Evolutionary conservation across 2,329 filamentous ascomycete genomes (phyloP).

Genomic region (Alternaria triticimaculans): DNA sequence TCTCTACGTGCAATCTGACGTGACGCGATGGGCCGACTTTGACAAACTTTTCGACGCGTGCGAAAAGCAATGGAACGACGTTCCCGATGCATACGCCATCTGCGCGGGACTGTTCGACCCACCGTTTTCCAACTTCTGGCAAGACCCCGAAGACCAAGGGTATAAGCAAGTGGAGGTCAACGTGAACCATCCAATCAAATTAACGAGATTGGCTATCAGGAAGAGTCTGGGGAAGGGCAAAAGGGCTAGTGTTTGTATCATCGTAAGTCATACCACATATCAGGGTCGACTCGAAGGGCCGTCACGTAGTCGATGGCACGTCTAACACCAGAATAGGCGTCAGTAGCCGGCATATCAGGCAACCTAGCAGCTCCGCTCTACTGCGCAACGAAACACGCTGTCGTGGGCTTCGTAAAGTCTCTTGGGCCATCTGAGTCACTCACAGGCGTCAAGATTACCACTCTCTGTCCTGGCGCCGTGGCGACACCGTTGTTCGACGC

Average conservation of each 20-base stretch:
- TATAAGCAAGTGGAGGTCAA: constrained; percentile 41
- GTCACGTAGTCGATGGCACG: neutral
- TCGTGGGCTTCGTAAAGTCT: constrained; percentile 42
- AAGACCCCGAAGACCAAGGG: constrained; percentile 35
- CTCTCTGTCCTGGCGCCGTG: constrained; percentile 36
- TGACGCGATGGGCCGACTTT: constrained; percentile 37
- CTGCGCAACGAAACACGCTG: constrained; percentile 41
- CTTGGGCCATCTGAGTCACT: constrained; percentile 32
- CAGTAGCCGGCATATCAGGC: constrained; percentile 33
- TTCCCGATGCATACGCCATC: constrained; percentile 42
- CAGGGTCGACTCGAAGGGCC: neutral
- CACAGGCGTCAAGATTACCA: constrained; percentile 40
- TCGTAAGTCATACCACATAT: constrained; percentile 25
- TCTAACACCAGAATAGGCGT: constrained; percentile 23
- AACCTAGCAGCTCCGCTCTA: constrained; percentile 38
- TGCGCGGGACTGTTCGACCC: constrained; percentile 43
- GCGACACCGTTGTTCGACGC: constrained; percentile 35
- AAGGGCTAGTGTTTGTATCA: constrained; percentile 40
- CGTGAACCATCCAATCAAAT: constrained; percentile 40
- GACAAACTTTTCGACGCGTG: constrained; percentile 32
- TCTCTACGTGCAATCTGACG: constrained; percentile 37
- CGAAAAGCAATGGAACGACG: constrained; percentile 39
- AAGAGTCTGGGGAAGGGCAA: constrained; percentile 37
- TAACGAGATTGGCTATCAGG: constrained; percentile 38
- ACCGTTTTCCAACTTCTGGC: constrained; percentile 40